Percentiles rank a stretch among this genome's conserved stretches.
Conservation (phyloP, 2,329 filamentous ascomycete species). For the Penicillium sp. region DNA sequence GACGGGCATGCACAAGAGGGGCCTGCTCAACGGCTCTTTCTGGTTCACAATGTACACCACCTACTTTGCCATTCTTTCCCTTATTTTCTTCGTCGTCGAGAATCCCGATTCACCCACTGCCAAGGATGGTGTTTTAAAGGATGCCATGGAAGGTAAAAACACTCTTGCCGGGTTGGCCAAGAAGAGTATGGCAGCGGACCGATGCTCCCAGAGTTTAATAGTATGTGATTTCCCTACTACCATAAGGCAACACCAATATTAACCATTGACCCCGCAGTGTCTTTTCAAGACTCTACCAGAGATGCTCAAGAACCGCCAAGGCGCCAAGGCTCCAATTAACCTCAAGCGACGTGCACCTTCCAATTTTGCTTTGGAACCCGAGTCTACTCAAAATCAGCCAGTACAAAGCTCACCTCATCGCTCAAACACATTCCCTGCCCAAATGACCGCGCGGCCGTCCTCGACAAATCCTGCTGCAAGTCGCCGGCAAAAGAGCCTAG, state of each 20-base stretch:
- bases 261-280: slow-evolving; percentile 53
- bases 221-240: slow-evolving; percentile 54
- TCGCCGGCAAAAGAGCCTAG: slow-evolving; percentile 36
- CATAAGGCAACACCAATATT: slow-evolving; percentile 4
- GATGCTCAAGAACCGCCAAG: slow-evolving; percentile 62
- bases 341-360: slow-evolving; percentile 53
- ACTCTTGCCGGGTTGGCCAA: slow-evolving; percentile 78
- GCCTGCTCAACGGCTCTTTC: slow-evolving; percentile 64
- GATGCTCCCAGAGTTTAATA: slow-evolving; percentile 76
- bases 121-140: slow-evolving; percentile 74
- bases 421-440: slow-evolving; percentile 47
- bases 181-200: slow-evolving; percentile 84
- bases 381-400: slow-evolving; percentile 22
- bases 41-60: slow-evolving; percentile 73
- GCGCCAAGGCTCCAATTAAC: slow-evolving; percentile 50
- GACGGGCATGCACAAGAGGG: slow-evolving; percentile 65
- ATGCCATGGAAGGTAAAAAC: slow-evolving; percentile 82
- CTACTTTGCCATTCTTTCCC: slow-evolving; percentile 67
- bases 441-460: slow-evolving; percentile 33
- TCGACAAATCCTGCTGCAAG: slow-evolving; percentile 25
- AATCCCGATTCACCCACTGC: slow-evolving; percentile 64
- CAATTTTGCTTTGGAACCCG: slow-evolving; percentile 21
- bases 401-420: slow-evolving; percentile 36
- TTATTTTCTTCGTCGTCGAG: slow-evolving; percentile 67
- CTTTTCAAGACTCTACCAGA: slow-evolving; percentile 85